phyloP scores from a whole-genome alignment of 129 eudicot genomes.

The Ambrosia artemisiifolia region DNA sequence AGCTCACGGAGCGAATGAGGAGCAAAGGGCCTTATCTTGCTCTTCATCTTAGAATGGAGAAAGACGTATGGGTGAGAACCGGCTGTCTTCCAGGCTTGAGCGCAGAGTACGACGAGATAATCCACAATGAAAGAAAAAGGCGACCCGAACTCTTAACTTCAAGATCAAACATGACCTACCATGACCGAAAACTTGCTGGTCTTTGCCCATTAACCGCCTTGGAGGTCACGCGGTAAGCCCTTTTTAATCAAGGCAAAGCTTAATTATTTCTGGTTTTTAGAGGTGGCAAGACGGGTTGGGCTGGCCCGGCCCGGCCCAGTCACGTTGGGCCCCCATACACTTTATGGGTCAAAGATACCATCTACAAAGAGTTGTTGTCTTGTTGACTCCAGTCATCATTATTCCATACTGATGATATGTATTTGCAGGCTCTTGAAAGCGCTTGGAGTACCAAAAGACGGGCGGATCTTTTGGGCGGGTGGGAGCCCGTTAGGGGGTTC shows the following conservation, averaged over 20 bases:
- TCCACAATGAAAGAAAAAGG: slow-evolving; percentile 59
- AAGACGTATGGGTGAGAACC: slow-evolving; percentile 98
- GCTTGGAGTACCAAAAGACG: slow-evolving; percentile 71
- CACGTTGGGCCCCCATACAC: background rate
- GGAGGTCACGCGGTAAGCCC: slow-evolving; percentile 67
- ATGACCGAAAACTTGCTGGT: slow-evolving; percentile 86
- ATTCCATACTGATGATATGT: background rate
- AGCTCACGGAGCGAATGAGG: slow-evolving; percentile 71
- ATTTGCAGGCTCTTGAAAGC: slow-evolving; percentile 81
- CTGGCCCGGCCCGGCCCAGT: background rate
- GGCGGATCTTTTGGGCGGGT: slow-evolving; percentile 90
- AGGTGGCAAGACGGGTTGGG: background rate
- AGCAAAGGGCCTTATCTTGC: slow-evolving; percentile 95
- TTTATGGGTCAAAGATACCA: no score
- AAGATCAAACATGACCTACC: slow-evolving; percentile 85
- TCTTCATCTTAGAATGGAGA: slow-evolving; percentile 92
- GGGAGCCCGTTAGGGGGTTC: slow-evolving; percentile 83
- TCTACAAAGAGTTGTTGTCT: no score
- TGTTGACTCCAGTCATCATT: no score
- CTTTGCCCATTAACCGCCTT: slow-evolving; percentile 92
- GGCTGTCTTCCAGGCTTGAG: slow-evolving; percentile 96
- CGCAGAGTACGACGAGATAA: slow-evolving; percentile 57
- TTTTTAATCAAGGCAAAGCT: background rate
- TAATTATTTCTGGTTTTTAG: background rate
- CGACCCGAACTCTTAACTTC: slow-evolving; percentile 87